Conservation (phyloP, 305 asterid genomes). For the Plantago lanceolata region DNA sequence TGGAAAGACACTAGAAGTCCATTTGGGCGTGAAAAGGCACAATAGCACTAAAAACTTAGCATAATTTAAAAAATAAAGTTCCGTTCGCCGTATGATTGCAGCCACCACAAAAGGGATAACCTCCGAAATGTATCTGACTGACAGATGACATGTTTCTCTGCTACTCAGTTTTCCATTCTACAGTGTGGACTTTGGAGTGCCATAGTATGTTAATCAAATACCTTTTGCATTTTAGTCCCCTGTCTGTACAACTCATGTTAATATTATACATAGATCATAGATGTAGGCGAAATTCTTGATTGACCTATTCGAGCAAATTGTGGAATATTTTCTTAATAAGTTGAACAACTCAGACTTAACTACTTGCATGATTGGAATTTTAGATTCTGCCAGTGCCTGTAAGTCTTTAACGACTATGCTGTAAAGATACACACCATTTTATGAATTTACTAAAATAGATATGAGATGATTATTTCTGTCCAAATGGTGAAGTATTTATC, state of each 20-base stretch:
- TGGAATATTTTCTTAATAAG: neutral
- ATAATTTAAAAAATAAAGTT: too few relatives aligned
- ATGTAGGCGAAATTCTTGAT: neutral
- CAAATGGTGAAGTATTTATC: too few relatives aligned
- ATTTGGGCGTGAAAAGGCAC: too few relatives aligned
- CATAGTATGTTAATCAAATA: neutral
- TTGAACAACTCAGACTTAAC: neutral
- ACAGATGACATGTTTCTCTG: neutral
- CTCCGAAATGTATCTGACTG: neutral
- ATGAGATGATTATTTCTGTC: too few relatives aligned
- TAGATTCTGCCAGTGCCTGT: constrained; percentile 6
- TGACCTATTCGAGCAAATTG: neutral
- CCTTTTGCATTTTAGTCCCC: neutral
- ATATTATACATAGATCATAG: neutral
- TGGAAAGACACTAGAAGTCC: too few relatives aligned
- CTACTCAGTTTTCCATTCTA: neutral
- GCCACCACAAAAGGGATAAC: neutral
- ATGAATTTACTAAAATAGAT: neutral
- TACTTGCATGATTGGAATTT: neutral
- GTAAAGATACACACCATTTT: constrained; percentile 6
- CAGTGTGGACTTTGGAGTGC: neutral
- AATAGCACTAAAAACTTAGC: too few relatives aligned
- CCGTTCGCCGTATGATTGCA: neutral
- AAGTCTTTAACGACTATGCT: neutral
- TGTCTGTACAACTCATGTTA: neutral